Evolutionary conservation across 2,329 filamentous ascomycete genomes (phyloP), one percentile per base, ranked within the genome.

Genomic region (Neospermospora avenae): DNA sequence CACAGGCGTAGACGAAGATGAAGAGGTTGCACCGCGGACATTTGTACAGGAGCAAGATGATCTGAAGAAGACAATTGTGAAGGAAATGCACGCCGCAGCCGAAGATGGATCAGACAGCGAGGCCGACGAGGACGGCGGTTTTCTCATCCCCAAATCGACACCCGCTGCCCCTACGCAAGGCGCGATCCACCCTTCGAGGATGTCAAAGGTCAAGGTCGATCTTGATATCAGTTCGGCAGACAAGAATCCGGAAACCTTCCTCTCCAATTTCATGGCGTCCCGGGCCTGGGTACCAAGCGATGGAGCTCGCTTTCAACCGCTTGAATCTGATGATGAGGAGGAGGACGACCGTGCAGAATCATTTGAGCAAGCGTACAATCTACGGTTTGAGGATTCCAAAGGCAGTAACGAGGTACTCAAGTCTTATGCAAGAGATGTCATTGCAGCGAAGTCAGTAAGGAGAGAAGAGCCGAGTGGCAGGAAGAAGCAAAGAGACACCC

Each of bases 241-340:
- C 70, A 89, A 91, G 73, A 87, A 99, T 72, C 95, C 93, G 0
- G 93, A 98, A 71, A 88, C 84, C 0, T 99, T 91, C 73, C 78
- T 99, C n/a, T 93, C 91, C 57, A 96, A 97, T 74, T 99, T 96
- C 77, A 85, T 99, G 83, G 84, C 89, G n/a, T 84, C 93, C 7
- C 86, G 93, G 61, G 93, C 93, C 16, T 99, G 95, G 95, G 83
- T 93, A 6, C 85, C 89, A 0, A 82, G 83, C 10, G 84, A 84
- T 55, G 81, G 80, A 44, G 80, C 84, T 22, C 82, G 83, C 44
- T 92, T 90, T 75, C 81, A 93, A 68, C 90, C 93, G 0, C 89
- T 99, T 59, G 91, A 97, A 71, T 96, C 92, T 0, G 95, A 99
- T 67, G 92, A 97, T 55, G 91, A 81, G 2, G 80, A 82, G 51